phyloP scores from a whole-genome alignment of 257 asterid genomes.

The Mitragyna speciosa region DNA sequence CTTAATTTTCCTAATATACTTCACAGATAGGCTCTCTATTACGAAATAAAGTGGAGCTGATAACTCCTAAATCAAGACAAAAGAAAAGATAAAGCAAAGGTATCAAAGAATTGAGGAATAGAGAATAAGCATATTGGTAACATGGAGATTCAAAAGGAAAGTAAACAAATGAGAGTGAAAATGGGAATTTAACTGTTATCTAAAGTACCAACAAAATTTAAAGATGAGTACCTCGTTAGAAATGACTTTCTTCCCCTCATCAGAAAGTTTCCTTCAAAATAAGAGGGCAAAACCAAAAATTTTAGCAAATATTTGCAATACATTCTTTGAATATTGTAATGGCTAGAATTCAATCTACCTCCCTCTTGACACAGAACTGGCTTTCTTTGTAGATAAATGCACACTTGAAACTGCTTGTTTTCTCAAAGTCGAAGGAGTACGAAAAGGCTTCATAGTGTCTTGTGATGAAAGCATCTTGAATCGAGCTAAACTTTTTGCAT shows the following conservation, averaged over 20 bases:
- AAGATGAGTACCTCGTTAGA: slow-evolving; percentile 46
- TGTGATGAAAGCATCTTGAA: slow-evolving; percentile 41
- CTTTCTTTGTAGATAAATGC: slow-evolving; percentile 33
- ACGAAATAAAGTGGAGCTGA: not conserved
- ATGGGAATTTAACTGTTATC: not conserved
- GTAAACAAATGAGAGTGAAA: not conserved
- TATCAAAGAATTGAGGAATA: not conserved
- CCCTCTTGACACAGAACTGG: slow-evolving; percentile 42
- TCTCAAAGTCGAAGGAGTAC: slow-evolving; percentile 48
- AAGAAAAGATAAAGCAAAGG: not conserved
- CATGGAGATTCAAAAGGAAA: not conserved
- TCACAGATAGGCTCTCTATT: not conserved
- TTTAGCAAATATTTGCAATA: slow-evolving; percentile 19
- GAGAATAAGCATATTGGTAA: not conserved
- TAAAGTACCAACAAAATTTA: not conserved
- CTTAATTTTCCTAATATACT: not conserved
- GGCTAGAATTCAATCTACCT: slow-evolving; percentile 47
- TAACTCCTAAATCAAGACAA: not conserved
- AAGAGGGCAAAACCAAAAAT: not conserved
- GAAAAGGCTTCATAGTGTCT: slow-evolving; percentile 33
- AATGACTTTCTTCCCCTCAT: slow-evolving; percentile 31
- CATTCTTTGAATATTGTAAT: not conserved
- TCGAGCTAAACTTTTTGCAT: slow-evolving; percentile 44
- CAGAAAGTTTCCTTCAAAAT: slow-evolving; percentile 60
- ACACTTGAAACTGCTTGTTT: slow-evolving; percentile 32